Base-by-base conservation (phyloP, 176 grass and related monocot species). In the Metroxylon sagu region DNA sequence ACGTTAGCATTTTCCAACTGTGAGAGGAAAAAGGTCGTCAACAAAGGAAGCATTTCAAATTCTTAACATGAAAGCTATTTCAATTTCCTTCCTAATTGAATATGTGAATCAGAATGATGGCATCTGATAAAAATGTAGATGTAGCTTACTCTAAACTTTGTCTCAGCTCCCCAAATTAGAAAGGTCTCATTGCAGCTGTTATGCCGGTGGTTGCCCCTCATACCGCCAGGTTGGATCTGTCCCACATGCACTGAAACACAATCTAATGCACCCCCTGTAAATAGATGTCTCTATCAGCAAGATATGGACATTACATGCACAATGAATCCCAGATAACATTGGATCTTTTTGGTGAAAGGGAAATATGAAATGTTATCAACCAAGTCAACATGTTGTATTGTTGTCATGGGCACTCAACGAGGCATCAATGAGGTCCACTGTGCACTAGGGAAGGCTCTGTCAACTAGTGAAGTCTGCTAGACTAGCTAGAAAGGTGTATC, bases 191-290 rank as follows among this genome's bases (percentile, higher is more conserved):
- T 91, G 63, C 93, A 97, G 26, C 79, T 80, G 61, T 91, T 76
- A 56, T 91, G 93, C 14, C 93, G 86, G 74, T 97, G 93, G 56
- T 97, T 97, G 53, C 87, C 93, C 61, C 93, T 89, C 48, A 97
- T 69, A 21, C 83, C 80, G 64, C 92, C 92, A 50, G 92, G 87
- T 59, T 54, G 86, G 54, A 97, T 91, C 70, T 91, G 59, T 64
- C 92, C 92, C 3, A 87, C 81, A 5, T 97, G 92, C 35, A 86
- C 52, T 57, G 69, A 82, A 26, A 77, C 76, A 78, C 92, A 97
- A 48, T 88, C 81, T 25, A 85, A 26, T 0, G 92, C 83, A 29
- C 84, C 81, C 69, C 87, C 92, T 91, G 56, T 3, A 29, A 75
- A 48, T 2, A 31, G 58, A 64, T 67, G 29, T 50, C 31, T 4